Base-by-base conservation (phyloP, 2,329 filamentous ascomycete species). In the Magnaporthales sp. region DNA sequence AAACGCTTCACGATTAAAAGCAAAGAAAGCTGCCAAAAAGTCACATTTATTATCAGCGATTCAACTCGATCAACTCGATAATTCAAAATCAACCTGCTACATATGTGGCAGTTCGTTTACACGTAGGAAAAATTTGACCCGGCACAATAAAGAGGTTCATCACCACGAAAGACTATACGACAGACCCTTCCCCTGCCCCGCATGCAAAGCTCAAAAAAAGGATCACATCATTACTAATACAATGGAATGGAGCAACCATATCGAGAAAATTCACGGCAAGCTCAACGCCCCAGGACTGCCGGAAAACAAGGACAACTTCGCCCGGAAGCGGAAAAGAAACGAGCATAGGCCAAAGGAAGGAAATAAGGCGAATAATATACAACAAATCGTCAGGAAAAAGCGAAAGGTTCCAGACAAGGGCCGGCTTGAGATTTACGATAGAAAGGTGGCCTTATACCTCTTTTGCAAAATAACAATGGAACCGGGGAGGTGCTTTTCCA, bases 101-200 rank as follows among this genome's bases (percentile, higher is more conserved):
- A 26, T 61, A 29, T 61, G 56, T 29, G 56, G 56, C 24, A 61
- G 15, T 26, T 61, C 61, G 27, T 63, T 63, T 31, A 30, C 61
- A 22, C n/a, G 27, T 22, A 29, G 19, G 13, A 32, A 30, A 29
- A 63, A 63, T 30, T 27, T 63, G 15, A 63, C 61, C n/a, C 61
- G 61, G 24, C 61, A 63, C n/a, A 63, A 63, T 27, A 63, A 2
- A 30, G 61, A 63, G 24, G n/a, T 30, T 22, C 61, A 63, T 63
- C 26, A 29, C 29, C 8, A 30, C 24, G n/a, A 63, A 29, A 15
- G 29, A 31, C 26, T 22, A 6, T 63, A 30, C 29, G 10, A 63
- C 24, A 22, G 15, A 30, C 61, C 29, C 26, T 63, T 63, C 22
- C 24, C 24, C 29, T 63, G 61, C 61, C 61, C 27, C 30, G 61